Percentiles rank a stretch among this genome's conserved stretches.
Evolutionary conservation across 2,329 filamentous ascomycete genomes (phyloP).

Genomic region (Neofusicoccum parvum): DNA sequence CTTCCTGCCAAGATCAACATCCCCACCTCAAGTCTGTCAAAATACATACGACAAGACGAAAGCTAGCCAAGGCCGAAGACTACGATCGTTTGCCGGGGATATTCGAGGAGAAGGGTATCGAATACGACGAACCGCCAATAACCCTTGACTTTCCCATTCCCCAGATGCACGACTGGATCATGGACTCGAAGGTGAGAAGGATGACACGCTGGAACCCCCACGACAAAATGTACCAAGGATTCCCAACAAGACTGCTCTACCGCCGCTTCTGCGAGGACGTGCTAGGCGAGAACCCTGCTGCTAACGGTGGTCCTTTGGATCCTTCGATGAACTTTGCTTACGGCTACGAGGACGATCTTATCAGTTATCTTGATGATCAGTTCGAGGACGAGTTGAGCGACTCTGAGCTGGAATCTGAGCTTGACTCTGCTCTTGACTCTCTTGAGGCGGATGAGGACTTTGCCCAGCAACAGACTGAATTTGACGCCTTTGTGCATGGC

Average conservation of each 20-base stretch:
- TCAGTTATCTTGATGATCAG: background rate
- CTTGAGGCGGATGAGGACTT: background rate
- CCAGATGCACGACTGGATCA: slow-evolving; percentile 11
- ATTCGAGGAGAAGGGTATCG: slow-evolving; percentile 1
- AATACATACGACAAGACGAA: background rate
- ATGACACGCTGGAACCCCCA: slow-evolving; percentile 3
- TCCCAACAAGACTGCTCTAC: background rate
- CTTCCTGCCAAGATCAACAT: background rate
- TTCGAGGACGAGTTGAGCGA: background rate
- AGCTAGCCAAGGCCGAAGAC: background rate
- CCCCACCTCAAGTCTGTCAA: background rate
- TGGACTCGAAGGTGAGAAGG: background rate
- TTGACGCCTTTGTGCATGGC: background rate
- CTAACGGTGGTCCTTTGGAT: background rate
- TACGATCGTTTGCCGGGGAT: background rate
- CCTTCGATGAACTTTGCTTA: background rate
- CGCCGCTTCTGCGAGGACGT: slow-evolving; percentile 9
- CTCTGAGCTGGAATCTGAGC: background rate
- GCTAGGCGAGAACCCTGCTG: background rate
- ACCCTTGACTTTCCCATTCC: slow-evolving; percentile 1
- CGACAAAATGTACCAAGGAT: background rate
- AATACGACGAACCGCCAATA: background rate
- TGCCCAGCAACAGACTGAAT: background rate
- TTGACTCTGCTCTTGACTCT: background rate
- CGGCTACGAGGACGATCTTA: slow-evolving; percentile 8